These are phyloP conservation scores for Hyaloscypha bicolor DNA, from an alignment of 495 filamentous ascomycete genomes.

Conservation along the genomic window DNA sequence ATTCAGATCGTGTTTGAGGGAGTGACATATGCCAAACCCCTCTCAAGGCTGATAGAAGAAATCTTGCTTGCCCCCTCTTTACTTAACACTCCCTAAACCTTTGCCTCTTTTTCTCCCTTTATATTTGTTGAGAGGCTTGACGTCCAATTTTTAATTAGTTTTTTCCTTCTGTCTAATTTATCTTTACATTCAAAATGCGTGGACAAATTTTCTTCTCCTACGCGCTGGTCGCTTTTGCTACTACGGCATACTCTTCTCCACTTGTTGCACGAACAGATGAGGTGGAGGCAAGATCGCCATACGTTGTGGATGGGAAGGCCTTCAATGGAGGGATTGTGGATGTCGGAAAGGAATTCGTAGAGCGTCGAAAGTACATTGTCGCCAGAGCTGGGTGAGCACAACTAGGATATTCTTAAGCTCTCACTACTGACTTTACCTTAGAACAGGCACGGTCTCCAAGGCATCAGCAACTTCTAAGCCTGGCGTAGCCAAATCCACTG, in stretches of 20 bases:
- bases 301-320: slow-evolving; percentile 1
- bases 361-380: not conserved
- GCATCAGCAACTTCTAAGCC: not conserved
- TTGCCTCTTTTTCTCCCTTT: not conserved
- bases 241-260: slow-evolving; percentile 14
- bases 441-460: not conserved
- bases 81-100: not conserved
- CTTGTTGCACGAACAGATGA: not conserved
- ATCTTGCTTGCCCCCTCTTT: not conserved
- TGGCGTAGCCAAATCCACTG: not conserved
- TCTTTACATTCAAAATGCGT: slow-evolving; percentile 17
- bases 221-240: slow-evolving; percentile 25
- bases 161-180: not conserved
- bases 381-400: not conserved
- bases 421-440: not conserved
- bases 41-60: not conserved
- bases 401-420: not conserved
- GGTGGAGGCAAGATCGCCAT: not conserved
- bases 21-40: not conserved
- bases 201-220: slow-evolving; percentile 13
- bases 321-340: not conserved
- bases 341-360: slow-evolving; percentile 1
- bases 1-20: not conserved
- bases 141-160: not conserved
- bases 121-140: not conserved